Evolutionary conservation across 2,329 filamentous ascomycete species (phyloP).

Genomic region (Phaeoacremonium minimum): DNA sequence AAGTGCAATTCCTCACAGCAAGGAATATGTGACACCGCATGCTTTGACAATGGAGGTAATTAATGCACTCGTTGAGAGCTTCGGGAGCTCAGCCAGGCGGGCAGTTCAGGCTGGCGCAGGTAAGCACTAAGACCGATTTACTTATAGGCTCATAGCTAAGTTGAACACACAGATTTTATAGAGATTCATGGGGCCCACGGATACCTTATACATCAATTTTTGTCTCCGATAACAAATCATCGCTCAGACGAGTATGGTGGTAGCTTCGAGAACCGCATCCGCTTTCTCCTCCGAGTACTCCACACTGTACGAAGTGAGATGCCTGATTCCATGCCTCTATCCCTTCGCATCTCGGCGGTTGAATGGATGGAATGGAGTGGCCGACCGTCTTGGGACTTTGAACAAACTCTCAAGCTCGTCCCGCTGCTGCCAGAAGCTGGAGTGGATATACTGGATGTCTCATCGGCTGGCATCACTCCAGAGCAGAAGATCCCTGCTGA

Average conservation of each 20-base stretch:
- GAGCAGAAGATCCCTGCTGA: slow-evolving; percentile 56
- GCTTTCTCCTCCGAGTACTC: slow-evolving; percentile 53
- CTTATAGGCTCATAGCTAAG: no score
- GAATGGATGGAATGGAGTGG: slow-evolving; percentile 54
- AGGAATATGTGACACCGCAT: slow-evolving; percentile 56
- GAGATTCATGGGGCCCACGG: slow-evolving; percentile 65
- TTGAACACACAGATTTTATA: slow-evolving; percentile 68
- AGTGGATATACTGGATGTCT: slow-evolving; percentile 81
- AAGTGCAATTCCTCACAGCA: slow-evolving; percentile 53
- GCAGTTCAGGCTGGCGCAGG: slow-evolving; percentile 67
- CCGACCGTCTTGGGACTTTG: slow-evolving; percentile 60
- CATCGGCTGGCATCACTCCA: slow-evolving; percentile 66
- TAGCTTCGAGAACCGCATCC: slow-evolving; percentile 60
- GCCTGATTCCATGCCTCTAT: slow-evolving; percentile 49
- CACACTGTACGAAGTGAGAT: slow-evolving; percentile 45
- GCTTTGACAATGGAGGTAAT: slow-evolving; percentile 69
- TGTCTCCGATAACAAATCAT: slow-evolving; percentile 54
- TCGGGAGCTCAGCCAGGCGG: slow-evolving; percentile 51
- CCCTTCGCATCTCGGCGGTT: slow-evolving; percentile 56
- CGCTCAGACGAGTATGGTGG: slow-evolving; percentile 64
- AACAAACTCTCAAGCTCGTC: slow-evolving; percentile 64
- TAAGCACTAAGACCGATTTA: no score
- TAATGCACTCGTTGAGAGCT: slow-evolving; percentile 56
- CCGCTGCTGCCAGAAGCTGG: slow-evolving; percentile 66
- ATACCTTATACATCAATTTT: slow-evolving; percentile 63